Base-by-base conservation (phyloP, 352 stramenopile species). In the Lagenidium giganteum region DNA sequence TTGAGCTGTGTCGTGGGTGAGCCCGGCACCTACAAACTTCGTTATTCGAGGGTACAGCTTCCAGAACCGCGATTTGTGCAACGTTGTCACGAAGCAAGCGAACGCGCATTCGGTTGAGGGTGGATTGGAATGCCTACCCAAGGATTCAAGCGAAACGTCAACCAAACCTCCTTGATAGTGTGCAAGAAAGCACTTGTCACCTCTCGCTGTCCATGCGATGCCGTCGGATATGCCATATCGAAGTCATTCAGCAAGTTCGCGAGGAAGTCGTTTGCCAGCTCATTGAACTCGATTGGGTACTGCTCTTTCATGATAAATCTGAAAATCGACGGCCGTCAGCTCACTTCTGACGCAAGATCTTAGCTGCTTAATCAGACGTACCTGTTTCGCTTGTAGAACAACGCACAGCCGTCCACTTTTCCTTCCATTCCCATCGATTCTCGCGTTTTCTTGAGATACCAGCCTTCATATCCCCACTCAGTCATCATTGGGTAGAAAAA, bases 221-320 rank as follows among this genome's bases (percentile, higher is more conserved):
- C 74, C 4, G 56, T 70, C 8, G 79, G 73, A 47, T 93, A 91
- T 28, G 79, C 61, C 44, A 91, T 60, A 31, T 93, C 80, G 40
- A 78, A 95, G 32, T 87, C 76, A 21, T 70, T 84, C 60, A 88
- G 69, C 22, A 82, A 57, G 18, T 74, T 64, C 11, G 50, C 55
- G 18, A 91, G 30, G 22, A 90, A 93, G 18, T 88, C 70, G 45
- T 74, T 88, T 6, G 65, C 64, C 14, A 90, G 62, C 23, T 98
- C 90, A 61, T 99, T 99, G 60, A 99, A 99, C 53, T 98, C 93
- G 51, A 99, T 57, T 8, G 91, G 90, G 54, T 98, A 97, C 32
- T 90, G 83, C 48, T 93, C 79, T 49, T 93, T 91, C 45, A 95
- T 67, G 47, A 87, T 87, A 56, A 90, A 92, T 8, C 37, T 51